A percentile compares a stretch with the other conserved stretches of the same genome.
Evolutionary conservation across 2,329 filamentous ascomycete species (phyloP).

Genomic region (Neonectria coccinea): DNA sequence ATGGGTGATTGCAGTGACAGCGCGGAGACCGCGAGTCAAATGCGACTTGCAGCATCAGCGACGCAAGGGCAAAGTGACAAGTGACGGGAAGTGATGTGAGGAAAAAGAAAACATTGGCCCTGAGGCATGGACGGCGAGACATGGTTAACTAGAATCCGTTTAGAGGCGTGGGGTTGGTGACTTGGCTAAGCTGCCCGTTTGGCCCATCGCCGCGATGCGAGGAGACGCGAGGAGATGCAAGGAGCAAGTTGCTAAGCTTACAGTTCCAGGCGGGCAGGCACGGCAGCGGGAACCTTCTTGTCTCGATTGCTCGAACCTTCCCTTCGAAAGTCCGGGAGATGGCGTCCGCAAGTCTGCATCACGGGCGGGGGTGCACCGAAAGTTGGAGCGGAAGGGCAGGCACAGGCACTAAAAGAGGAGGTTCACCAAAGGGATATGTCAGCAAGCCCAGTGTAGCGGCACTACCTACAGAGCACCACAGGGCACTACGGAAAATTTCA

Average conservation of each 20-base stretch:
- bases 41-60: conserved; percentile 17
- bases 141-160: conserved; percentile 31
- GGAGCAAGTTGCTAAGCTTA: conserved; percentile 15
- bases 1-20: neutral
- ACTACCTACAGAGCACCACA: neutral
- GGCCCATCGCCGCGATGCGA: neutral
- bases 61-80: conserved; percentile 31
- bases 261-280: conserved; percentile 8
- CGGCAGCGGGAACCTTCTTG: neutral
- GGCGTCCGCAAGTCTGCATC: neutral
- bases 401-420: conserved; percentile 6
- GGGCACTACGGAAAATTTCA: neutral
- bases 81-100: conserved; percentile 15
- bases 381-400: neutral
- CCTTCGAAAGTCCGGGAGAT: neutral
- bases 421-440: neutral
- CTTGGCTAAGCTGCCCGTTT: neutral
- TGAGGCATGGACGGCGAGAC: conserved; percentile 32
- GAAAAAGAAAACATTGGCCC: conserved; percentile 31
- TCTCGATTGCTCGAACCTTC: neutral
- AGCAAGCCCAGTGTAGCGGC: neutral
- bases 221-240: conserved; percentile 7
- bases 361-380: neutral
- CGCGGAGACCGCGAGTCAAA: conserved; percentile 10
- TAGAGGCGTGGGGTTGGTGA: conserved; percentile 28